Conservation (phyloP, 1,284 basidiomycete species). For the Retiboletus flavoniger region DNA sequence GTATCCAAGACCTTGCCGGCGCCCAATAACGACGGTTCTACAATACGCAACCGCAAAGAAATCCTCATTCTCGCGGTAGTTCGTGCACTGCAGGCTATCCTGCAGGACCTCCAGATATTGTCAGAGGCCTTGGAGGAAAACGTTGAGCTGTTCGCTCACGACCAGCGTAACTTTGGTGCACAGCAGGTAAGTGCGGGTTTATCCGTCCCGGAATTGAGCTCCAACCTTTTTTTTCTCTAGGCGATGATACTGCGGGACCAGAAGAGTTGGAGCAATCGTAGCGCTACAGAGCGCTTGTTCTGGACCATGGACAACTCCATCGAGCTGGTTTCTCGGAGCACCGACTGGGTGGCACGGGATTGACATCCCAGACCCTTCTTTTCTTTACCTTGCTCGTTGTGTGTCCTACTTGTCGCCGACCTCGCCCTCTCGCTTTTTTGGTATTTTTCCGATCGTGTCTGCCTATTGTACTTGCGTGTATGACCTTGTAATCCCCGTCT, state of each 20-base stretch:
- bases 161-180: constrained; percentile 89
- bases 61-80: constrained; percentile 67
- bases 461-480: constrained; percentile 25
- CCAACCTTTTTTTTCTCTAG: constrained; percentile 41
- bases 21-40: constrained; percentile 44
- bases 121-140: constrained; percentile 86
- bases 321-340: constrained; percentile 76
- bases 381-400: neutral
- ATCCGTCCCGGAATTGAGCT: neutral
- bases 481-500: constrained; percentile 27
- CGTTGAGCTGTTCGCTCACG: constrained; percentile 84
- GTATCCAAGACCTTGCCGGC: constrained; percentile 69
- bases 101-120: constrained; percentile 82
- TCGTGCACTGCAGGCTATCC: constrained; percentile 75
- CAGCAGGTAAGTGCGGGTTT: constrained; percentile 67
- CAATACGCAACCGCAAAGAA: constrained; percentile 71
- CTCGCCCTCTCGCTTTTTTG: constrained; percentile 7
- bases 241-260: constrained; percentile 92
- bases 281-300: constrained; percentile 83
- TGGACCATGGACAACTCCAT: constrained; percentile 86
- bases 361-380: constrained; percentile 24
- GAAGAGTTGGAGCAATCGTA: constrained; percentile 87
- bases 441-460: constrained; percentile 3
- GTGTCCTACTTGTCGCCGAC: constrained; percentile 11
- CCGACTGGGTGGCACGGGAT: constrained; percentile 80